Evolutionary conservation across 805 yeast species (phyloP).

Genomic region (Metschnikowia vanudenii): DNA sequence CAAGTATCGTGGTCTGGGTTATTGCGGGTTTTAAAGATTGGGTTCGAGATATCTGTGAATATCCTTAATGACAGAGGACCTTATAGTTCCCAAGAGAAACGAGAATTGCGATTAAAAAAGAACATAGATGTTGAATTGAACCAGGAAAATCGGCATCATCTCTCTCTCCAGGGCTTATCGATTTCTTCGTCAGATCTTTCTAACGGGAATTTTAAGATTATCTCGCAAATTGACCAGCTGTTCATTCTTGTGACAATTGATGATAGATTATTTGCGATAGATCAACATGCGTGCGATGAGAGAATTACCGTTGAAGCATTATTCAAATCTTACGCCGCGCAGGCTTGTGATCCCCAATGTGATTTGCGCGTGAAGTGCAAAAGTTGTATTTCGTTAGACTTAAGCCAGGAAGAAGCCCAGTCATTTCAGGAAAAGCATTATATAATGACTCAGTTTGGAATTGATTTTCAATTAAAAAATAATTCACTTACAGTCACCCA

Average conservation of each 20-base stretch:
- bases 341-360: constrained; percentile 22
- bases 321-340: constrained; percentile 36
- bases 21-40: background rate
- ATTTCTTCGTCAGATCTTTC: background rate
- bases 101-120: background rate
- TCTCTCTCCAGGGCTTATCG: too few relatives aligned
- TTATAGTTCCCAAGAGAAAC: background rate
- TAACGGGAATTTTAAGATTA: background rate
- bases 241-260: constrained; percentile 48
- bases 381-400: constrained; percentile 15
- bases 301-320: constrained; percentile 58
- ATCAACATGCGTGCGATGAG: constrained; percentile 88
- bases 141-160: too few relatives aligned
- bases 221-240: constrained; percentile 57
- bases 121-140: too few relatives aligned
- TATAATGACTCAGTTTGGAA: constrained; percentile 46
- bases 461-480: constrained; percentile 21
- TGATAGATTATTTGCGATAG: constrained; percentile 43
- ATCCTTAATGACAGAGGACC: background rate
- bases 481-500: constrained; percentile 32
- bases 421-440: constrained; percentile 27
- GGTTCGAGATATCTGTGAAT: background rate
- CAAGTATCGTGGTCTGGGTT: background rate
- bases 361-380: constrained; percentile 14
- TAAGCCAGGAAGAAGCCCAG: constrained; percentile 28